Evolutionary conservation across 345 rosid species (phyloP).

Genomic region (Kandelia obovata): DNA sequence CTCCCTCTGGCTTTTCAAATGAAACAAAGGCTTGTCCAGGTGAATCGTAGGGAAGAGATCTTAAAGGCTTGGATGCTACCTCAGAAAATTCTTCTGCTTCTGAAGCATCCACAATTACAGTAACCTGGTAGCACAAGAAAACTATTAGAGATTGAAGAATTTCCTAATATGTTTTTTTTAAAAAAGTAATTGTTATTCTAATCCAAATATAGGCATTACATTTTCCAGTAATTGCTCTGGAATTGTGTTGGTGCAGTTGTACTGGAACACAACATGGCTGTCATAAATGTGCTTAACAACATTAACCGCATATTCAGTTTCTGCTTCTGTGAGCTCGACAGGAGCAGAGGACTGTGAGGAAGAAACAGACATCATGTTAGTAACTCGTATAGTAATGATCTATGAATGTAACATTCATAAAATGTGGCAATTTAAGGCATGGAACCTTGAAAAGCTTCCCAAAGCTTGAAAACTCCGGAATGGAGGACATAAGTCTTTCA

Average conservation of each 20-base stretch:
- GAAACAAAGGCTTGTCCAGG: constrained; percentile 91
- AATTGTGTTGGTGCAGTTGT: constrained; percentile 93
- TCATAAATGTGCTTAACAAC: constrained; percentile 90
- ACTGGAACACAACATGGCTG: constrained; percentile 86
- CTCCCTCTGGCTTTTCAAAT: constrained; percentile 80
- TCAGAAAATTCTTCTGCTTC: constrained; percentile 86
- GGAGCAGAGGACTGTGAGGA: constrained; percentile 71
- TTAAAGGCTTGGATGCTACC: constrained; percentile 60
- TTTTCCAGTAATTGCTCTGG: constrained; percentile 92
- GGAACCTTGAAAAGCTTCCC: constrained; percentile 94
- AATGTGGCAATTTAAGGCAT: neutral
- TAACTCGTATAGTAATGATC: neutral
- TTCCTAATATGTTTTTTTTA: neutral
- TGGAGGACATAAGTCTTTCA: constrained; percentile 76
- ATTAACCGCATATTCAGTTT: constrained; percentile 93
- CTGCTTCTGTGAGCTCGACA: constrained; percentile 96
- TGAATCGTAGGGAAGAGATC: constrained; percentile 84
- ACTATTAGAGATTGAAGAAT: constrained; percentile 9
- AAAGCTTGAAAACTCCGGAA: constrained; percentile 72
- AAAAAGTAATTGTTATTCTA: neutral
- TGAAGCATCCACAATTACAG: constrained; percentile 81
- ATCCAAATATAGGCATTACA: constrained; percentile 39
- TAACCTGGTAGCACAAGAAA: constrained; percentile 50
- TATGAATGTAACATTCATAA: neutral
- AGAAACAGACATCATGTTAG: constrained; percentile 6